phyloP scores from a whole-genome alignment of 2,329 filamentous ascomycete genomes.

The Phialocephala subalpina region DNA sequence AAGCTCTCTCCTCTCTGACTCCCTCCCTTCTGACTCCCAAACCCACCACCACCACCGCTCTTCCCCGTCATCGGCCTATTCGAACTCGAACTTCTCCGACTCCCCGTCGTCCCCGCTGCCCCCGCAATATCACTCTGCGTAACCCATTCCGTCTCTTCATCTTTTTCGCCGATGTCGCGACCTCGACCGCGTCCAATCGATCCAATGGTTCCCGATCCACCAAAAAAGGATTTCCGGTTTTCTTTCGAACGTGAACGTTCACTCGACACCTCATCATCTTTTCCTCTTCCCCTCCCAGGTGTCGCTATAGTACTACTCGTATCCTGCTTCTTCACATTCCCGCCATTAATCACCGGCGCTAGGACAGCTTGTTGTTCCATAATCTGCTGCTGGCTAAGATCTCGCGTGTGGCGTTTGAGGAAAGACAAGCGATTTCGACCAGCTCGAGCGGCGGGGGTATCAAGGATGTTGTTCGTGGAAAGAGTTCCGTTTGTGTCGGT shows the following conservation, averaged over 20 bases:
- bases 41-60: constrained; percentile 17
- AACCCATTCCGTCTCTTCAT: constrained; percentile 34
- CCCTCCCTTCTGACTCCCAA: constrained; percentile 17
- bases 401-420: constrained; percentile 21
- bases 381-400: neutral
- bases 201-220: constrained; percentile 12
- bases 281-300: neutral
- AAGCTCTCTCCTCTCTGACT: constrained; percentile 30
- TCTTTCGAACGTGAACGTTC: constrained; percentile 28
- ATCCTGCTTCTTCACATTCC: neutral
- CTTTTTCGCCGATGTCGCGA: constrained; percentile 12
- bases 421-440: constrained; percentile 33
- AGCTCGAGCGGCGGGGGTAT: constrained; percentile 28
- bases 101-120: constrained; percentile 6
- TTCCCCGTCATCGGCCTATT: constrained; percentile 31
- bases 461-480: constrained; percentile 33
- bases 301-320: neutral
- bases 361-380: constrained; percentile 15
- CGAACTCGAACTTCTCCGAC: constrained; percentile 34
- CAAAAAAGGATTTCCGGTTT: constrained; percentile 35
- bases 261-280: neutral
- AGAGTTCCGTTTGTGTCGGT: constrained; percentile 37
- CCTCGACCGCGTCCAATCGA: constrained; percentile 18
- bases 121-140: constrained; percentile 48
- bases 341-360: constrained; percentile 17